Evolutionary conservation across 352 stramenopile genomes (phyloP), one percentile per base, ranked within the genome.

Genomic region (Globisporangium orthogonon): DNA sequence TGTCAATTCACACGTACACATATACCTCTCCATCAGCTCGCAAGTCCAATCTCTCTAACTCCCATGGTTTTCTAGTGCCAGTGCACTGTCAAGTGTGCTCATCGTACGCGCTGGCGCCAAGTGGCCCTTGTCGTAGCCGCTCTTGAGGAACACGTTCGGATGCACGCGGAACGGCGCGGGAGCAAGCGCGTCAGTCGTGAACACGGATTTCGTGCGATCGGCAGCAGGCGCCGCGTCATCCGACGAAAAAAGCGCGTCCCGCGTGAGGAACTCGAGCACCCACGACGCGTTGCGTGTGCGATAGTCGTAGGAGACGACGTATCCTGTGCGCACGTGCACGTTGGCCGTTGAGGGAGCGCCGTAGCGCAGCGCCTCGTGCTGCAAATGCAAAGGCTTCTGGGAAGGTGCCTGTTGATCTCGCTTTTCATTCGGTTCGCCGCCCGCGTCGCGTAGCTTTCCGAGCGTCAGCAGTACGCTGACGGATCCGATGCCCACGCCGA

Each of bases 121-220:
- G 65, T 98, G 95, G 29, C 95, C 95, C 47, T 97, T 92, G 75
- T 98, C 95, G 65, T 97, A 98, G 47, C 94, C 95, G 47, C 75
- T 96, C 52, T 96, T 89, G 30, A 79, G 61, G 63, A 96, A 98
- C 58, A 95, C 73, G 40, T 73, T 84, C 44, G 94, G 85, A 17
- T 92, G 78, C 18, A 96, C 91, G 31, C 87, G 84, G 62, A 97
- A 97, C 7, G 68, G 67, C 50, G 84, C 70, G 1, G 81, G 78
- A 3, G 96, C 77, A 23, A 64, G 52, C 9, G 63, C 54, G 65
- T 98, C 91, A 52, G 88, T 79, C 18, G 70, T 69, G 71, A 98
- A 98, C 28, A 78, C 73, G 37, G 89, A 93, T 41, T 92, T 92
- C n/a, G 74, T 57, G 54, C 87, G 85, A 63, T 92, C 72, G 23